Evolutionary conservation across 2,329 filamentous ascomycete species (phyloP).

Genomic region (Fusarium sp.): DNA sequence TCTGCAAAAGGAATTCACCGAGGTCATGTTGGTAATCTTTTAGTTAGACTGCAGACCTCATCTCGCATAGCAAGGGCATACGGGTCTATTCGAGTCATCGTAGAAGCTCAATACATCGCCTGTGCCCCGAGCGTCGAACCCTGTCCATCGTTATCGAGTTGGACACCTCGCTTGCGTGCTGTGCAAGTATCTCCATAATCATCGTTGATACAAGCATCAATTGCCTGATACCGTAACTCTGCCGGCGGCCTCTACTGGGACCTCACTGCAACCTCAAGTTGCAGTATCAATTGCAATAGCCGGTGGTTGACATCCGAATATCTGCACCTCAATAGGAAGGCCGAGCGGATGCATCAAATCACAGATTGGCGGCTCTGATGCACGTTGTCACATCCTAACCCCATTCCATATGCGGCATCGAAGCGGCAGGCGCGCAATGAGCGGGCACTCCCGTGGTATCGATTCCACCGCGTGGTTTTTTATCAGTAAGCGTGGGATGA

Average conservation of each 20-base stretch:
- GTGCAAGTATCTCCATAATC: neutral
- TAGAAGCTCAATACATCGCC: slow-evolving; percentile 1
- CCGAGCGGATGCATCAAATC: slow-evolving; percentile 31
- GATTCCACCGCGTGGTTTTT: slow-evolving; percentile 33
- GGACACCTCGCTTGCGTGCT: slow-evolving; percentile 2
- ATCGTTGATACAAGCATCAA: slow-evolving; percentile 6
- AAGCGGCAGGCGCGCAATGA: slow-evolving; percentile 44
- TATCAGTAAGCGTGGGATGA: slow-evolving; percentile 33
- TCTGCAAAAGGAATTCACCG: slow-evolving; percentile 16
- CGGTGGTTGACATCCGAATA: slow-evolving; percentile 26
- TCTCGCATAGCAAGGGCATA: slow-evolving; percentile 18
- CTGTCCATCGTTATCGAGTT: slow-evolving; percentile 1
- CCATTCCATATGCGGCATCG: slow-evolving; percentile 28
- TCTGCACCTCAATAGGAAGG: slow-evolving; percentile 35
- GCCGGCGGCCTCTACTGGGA: slow-evolving; percentile 11
- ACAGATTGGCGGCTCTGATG: slow-evolving; percentile 14
- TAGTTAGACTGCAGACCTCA: slow-evolving; percentile 7
- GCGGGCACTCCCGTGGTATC: slow-evolving; percentile 44
- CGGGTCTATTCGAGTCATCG: slow-evolving; percentile 9
- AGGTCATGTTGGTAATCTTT: slow-evolving; percentile 3
- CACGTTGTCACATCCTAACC: slow-evolving; percentile 32
- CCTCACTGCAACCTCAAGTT: slow-evolving; percentile 1
- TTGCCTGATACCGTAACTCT: slow-evolving; percentile 8
- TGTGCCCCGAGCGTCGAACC: slow-evolving; percentile 4
- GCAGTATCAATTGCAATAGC: slow-evolving; percentile 4